These are phyloP conservation scores for Phytomonas sp. DNA, from an alignment of 208 protist species.

Conservation along the genomic window DNA sequence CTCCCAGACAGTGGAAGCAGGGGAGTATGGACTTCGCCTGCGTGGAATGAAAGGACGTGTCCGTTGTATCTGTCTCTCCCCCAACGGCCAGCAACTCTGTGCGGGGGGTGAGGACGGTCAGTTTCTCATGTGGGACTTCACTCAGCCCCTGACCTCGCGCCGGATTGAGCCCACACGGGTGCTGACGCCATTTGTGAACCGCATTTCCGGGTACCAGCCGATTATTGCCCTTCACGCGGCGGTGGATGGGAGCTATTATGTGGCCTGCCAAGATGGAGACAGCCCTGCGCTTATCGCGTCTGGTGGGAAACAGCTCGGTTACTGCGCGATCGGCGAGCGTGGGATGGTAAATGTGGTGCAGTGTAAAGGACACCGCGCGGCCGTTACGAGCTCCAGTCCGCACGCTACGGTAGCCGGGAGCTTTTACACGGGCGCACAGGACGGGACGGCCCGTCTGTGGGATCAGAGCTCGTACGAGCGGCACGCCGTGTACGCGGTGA, in stretches of 20 bases:
- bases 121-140: slow-evolving; percentile 78
- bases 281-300: slow-evolving; percentile 41
- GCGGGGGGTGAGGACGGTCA: slow-evolving; percentile 61
- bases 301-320: slow-evolving; percentile 48
- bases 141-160: slow-evolving; percentile 22
- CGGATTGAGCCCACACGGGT: slow-evolving; percentile 48
- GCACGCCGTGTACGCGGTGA: slow-evolving; percentile 44
- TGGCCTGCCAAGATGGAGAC: slow-evolving; percentile 78
- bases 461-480: slow-evolving; percentile 30
- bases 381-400: slow-evolving; percentile 48
- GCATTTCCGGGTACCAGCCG: slow-evolving; percentile 66
- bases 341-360: slow-evolving; percentile 60
- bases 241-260: slow-evolving; percentile 43
- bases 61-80: slow-evolving; percentile 46
- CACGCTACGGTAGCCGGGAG: slow-evolving; percentile 21
- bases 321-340: slow-evolving; percentile 68
- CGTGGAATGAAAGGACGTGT: slow-evolving; percentile 43
- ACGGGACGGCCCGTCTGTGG: slow-evolving; percentile 72
- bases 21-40: slow-evolving; percentile 20
- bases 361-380: slow-evolving; percentile 61
- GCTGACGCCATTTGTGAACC: slow-evolving; percentile 75
- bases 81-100: slow-evolving; percentile 39
- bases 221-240: slow-evolving; percentile 44
- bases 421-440: slow-evolving; percentile 61
- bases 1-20: not conserved